Evolutionary conservation across 805 yeast species (phyloP).

Genomic region (Lipomyces chichibuensis): DNA sequence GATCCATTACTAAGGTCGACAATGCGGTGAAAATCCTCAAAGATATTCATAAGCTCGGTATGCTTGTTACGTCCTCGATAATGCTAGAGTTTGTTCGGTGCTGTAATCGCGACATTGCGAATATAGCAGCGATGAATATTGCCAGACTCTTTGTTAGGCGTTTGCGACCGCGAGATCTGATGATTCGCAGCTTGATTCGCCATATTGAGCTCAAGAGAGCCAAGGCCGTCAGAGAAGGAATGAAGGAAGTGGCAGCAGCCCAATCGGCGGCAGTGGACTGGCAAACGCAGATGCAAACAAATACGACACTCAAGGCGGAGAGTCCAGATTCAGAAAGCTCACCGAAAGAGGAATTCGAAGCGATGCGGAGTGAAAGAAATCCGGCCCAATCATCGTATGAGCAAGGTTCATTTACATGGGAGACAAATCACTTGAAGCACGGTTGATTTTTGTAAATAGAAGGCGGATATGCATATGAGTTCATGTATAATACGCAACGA

Average conservation of each 20-base stretch:
- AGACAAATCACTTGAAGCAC: background rate
- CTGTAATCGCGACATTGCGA: constrained; percentile 23
- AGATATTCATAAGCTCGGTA: background rate
- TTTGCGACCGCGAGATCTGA: constrained; percentile 2
- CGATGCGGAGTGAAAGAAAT: background rate
- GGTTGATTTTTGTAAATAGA: background rate
- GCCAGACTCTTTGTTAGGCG: constrained; percentile 7
- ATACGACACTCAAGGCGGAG: background rate
- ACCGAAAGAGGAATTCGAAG: background rate
- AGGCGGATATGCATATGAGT: background rate
- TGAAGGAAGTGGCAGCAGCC: background rate
- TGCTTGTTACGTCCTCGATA: constrained; percentile 7
- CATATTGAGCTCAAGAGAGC: constrained; percentile 2
- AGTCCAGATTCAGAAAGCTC: background rate
- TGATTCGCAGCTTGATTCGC: background rate
- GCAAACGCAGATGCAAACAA: background rate
- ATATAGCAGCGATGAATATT: constrained; percentile 23
- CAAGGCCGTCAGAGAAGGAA: background rate
- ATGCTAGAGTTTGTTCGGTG: constrained; percentile 17
- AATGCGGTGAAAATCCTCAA: constrained; percentile 13
- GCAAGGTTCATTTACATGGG: background rate
- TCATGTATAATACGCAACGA: background rate
- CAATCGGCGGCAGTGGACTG: background rate
- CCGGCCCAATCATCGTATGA: background rate
- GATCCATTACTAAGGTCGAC: constrained; percentile 6